Evolutionary conservation across 176 grass and related monocot genomes (phyloP), one percentile per base, ranked within the genome.

Genomic region (Oryza glumipatula): DNA sequence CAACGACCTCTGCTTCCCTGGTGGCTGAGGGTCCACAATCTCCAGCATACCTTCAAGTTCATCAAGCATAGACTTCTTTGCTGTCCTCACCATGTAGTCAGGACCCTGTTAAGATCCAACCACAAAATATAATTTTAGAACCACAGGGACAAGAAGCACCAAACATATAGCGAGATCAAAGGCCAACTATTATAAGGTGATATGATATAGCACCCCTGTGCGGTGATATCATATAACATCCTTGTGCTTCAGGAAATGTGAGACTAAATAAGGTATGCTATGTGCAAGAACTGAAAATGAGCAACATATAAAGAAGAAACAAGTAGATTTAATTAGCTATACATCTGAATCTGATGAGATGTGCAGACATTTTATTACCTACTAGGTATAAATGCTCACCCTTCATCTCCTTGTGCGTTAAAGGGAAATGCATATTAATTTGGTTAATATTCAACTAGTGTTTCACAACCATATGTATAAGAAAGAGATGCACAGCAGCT

Each of bases 1-100:
- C n/a, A 90, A 81, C 0, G 83, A 82, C 54, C 82, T 80, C 72
- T 78, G 82, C 90, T 86, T 92, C 23, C 88, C 89, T 16, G 71
- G 67, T 26, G 89, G 91, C 76, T 99, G 93, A 45, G 96, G 89
- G 60, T 99, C 93, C 35, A 98, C 91, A 22, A 89, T 80, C 26
- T 99, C 96, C 38, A 96, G 83, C 84, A 99, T 96, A 4, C 84
- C 86, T 76, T 99, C 94, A 1, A 96, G 93, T 73, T 99, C 96
- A 9, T 92, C 86, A 1, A 98, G 64, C 93, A 98, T 98, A 56
- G 93, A 92, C 68, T 87, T 98, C 87, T 92, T 98, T 1, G 89
- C 80, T 1, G 81, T 80, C 58, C 96, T 78, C 23, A 98, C 96
- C 96, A 98, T 95, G 56, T 90, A 94, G 83, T 98, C 96, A 21